phyloP scores from a whole-genome alignment of 2,329 filamentous ascomycete species.

The Pezizomycotina sp. region DNA sequence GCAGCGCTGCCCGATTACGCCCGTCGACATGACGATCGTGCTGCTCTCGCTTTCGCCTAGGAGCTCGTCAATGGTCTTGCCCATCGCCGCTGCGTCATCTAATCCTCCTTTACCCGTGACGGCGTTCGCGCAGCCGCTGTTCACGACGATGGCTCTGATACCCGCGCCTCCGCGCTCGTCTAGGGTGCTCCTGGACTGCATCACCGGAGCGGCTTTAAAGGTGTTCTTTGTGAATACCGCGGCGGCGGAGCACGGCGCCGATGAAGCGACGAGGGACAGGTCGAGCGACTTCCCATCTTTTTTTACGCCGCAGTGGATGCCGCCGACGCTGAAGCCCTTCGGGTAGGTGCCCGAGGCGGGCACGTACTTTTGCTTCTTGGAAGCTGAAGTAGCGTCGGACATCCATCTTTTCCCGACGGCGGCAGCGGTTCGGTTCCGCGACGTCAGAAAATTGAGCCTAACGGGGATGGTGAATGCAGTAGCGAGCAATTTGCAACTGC shows the following conservation, averaged over 20 bases:
- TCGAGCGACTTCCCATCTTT: constrained; percentile 81
- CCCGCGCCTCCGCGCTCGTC: constrained; percentile 49
- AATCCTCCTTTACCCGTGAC: constrained; percentile 82
- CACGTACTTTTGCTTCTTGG: constrained; percentile 89
- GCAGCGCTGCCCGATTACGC: constrained; percentile 91
- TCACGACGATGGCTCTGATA: constrained; percentile 70
- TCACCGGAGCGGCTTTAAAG: constrained; percentile 91
- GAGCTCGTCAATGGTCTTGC: constrained; percentile 51
- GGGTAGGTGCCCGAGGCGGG: constrained; percentile 75
- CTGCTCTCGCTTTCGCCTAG: constrained; percentile 36
- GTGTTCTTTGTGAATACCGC: constrained; percentile 97
- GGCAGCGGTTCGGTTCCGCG: no score
- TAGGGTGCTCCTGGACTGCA: constrained; percentile 60
- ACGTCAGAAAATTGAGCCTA: no score
- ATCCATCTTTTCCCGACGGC: no score
- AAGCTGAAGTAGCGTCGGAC: no score
- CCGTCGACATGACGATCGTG: constrained; percentile 96
- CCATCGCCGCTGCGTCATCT: constrained; percentile 79
- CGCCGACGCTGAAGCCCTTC: constrained; percentile 72
- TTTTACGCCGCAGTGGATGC: constrained; percentile 85
- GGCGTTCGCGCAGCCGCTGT: constrained; percentile 92
- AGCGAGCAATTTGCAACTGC: no score
- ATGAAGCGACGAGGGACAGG: constrained; percentile 73
- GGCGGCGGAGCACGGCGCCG: constrained; percentile 67
- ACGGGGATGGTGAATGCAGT: no score